Evolutionary conservation across 192 early-diverging fungal genomes (phyloP), one percentile per base, ranked within the genome.

Genomic region (Backusella westeae): DNA sequence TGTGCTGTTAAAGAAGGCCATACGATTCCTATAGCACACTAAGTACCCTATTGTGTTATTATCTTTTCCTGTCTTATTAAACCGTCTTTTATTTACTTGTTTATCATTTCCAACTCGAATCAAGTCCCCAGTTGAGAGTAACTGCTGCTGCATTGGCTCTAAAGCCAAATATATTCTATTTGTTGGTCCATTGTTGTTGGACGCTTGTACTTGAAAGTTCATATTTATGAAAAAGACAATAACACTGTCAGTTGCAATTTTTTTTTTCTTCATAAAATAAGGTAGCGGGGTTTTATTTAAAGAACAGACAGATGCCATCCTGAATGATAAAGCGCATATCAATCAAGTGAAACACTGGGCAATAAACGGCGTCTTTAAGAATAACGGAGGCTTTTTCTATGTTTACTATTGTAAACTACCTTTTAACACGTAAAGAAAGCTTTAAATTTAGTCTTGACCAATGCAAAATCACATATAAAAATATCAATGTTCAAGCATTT

Each of bases 1-100:
- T 82, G 21, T 6, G 86, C 78, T 34, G 81, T 81, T 17, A 85
- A 78, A 12, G 85, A 88, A 9, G 89, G 90, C 89, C 90, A 91
- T 7, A 85, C 85, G 21, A 90, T 81, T 19, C 84, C 87, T 23
- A 91, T 75, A 17, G 83, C 36, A 42, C 34, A 35, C 80, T 81
- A 72, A 71, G 42, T 66, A 67, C 29, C 0, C 17, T 26, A 59
- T 14, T 59, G 56, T 12, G n/a, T 26, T 10, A 23, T 15, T 66
- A 4, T 34, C 65, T 66, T 26, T 66, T 21, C 29, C 35, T 35
- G 8, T 3, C 34, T 14, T 67, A 14, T 34, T 68, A 29, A 17
- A 65, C 38, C 4, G 35, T 5, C 23, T 42, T 63, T 17, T n/a
- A 19, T 52, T 63, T 38, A 63, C 35, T 34, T 69, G 41, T 36